Percentiles rank a stretch among this genome's conserved stretches.
These are phyloP conservation scores for Phalaenopsis equestris DNA, from an alignment of 106 monocot species.

Conservation along the genomic window DNA sequence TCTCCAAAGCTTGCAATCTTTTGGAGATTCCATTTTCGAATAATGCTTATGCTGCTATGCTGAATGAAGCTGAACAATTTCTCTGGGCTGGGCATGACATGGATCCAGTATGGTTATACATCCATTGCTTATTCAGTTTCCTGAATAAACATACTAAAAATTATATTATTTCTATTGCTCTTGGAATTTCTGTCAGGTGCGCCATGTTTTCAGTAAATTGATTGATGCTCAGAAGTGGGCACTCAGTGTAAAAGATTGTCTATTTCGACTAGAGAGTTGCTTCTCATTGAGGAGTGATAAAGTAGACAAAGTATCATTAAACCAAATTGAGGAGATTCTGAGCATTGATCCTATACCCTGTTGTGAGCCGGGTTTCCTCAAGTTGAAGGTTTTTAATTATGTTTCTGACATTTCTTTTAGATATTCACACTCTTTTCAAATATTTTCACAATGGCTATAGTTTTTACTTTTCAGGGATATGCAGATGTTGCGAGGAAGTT, in stretches of 20 bases:
- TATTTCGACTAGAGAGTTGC: constrained; percentile 32
- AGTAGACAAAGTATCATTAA: constrained; percentile 31
- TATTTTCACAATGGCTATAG: neutral
- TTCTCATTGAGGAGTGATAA: constrained; percentile 6
- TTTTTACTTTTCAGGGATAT: constrained; percentile 33
- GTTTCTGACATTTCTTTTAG: neutral
- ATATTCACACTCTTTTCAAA: neutral
- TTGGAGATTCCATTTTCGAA: constrained; percentile 48
- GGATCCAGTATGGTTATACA: constrained; percentile 49
- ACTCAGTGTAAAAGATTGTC: constrained; percentile 19
- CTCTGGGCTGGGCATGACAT: constrained; percentile 79
- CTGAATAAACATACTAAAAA: neutral
- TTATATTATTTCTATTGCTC: constrained; percentile 7
- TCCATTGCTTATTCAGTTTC: neutral
- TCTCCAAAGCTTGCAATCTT: constrained; percentile 36
- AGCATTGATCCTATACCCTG: constrained; percentile 41
- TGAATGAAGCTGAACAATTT: constrained; percentile 72
- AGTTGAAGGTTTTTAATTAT: constrained; percentile 38
- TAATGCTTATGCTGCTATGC: constrained; percentile 30
- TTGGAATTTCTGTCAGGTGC: constrained; percentile 36
- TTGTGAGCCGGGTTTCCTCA: constrained; percentile 34
- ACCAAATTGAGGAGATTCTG: constrained; percentile 43
- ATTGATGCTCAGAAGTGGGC: constrained; percentile 57
- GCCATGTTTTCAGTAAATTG: constrained; percentile 44
- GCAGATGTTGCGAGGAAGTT: constrained; percentile 43